Conservation (phyloP, 1,139 yeast genomes). For the Diutina catenulata region DNA sequence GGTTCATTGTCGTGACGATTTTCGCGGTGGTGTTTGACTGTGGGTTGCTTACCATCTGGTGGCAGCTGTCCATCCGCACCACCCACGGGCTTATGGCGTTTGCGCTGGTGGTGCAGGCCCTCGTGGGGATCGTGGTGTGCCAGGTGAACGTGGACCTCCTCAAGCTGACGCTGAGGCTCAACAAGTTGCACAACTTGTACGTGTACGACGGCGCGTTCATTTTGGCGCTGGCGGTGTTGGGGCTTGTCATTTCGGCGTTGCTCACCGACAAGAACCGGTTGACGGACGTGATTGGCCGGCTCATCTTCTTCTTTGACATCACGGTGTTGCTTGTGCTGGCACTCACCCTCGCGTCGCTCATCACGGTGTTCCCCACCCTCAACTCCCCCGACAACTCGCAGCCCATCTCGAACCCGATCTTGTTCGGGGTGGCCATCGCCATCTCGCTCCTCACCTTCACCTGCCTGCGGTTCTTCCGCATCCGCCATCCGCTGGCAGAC, state of each 20-base stretch:
- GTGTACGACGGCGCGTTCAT: constrained; percentile 4
- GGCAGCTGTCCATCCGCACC: constrained; percentile 1
- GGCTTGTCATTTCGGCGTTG: neutral
- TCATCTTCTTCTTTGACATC: neutral
- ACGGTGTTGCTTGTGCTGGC: neutral
- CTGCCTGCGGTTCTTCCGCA: neutral
- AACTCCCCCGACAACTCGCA: neutral
- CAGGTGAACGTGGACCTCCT: neutral
- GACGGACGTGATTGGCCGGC: neutral
- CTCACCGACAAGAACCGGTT: constrained; percentile 4
- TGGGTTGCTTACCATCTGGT: constrained; percentile 4
- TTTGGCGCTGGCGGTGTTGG: neutral
- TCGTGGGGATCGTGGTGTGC: neutral
- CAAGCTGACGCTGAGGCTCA: neutral
- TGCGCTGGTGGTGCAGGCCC: constrained; percentile 1
- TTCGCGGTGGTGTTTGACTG: constrained; percentile 1
- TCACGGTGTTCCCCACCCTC: constrained; percentile 1
- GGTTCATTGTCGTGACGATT: neutral
- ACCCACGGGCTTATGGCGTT: constrained; percentile 2
- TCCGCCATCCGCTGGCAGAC: constrained; percentile 5
- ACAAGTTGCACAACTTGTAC: constrained; percentile 1
- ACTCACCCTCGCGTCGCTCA: constrained; percentile 4
- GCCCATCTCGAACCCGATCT: constrained; percentile 5
- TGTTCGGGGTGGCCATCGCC: constrained; percentile 1
- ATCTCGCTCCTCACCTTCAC: neutral